Conservation (phyloP, 441 rosid species). For the Biscutella laevigata region DNA sequence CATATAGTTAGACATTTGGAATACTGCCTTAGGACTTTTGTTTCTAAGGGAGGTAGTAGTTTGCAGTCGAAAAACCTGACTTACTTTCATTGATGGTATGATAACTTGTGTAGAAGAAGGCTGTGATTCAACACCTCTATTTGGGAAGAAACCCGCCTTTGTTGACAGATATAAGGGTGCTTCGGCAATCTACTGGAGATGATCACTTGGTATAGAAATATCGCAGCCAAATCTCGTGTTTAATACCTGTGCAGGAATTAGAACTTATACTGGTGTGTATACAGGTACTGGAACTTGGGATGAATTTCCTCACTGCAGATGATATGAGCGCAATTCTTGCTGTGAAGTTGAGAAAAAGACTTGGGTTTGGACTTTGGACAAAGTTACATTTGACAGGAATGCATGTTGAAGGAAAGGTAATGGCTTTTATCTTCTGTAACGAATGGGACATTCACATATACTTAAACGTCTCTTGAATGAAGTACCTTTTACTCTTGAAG, state of each 20-base stretch:
- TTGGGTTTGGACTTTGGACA: constrained; percentile 89
- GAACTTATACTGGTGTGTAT: constrained; percentile 18
- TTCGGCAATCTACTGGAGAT: constrained; percentile 52
- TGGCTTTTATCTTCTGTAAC: neutral
- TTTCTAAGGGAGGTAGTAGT: too few relatives aligned
- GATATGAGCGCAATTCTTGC: constrained; percentile 91
- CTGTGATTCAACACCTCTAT: constrained; percentile 63
- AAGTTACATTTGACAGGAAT: constrained; percentile 89
- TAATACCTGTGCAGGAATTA: neutral
- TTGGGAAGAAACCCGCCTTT: constrained; percentile 86
- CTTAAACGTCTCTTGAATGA: neutral
- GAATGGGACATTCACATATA: neutral
- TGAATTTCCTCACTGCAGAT: constrained; percentile 87
- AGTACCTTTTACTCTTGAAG: constrained; percentile 29
- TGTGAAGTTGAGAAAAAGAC: constrained; percentile 63
- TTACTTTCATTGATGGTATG: neutral
- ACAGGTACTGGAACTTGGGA: constrained; percentile 85
- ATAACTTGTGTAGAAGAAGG: constrained; percentile 42
- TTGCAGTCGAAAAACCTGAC: neutral
- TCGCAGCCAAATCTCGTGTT: neutral
- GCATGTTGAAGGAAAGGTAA: constrained; percentile 97
- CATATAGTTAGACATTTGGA: neutral
- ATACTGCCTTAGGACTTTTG: too few relatives aligned
- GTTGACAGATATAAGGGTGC: constrained; percentile 75
- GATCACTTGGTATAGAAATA: constrained; percentile 85